Base-by-base conservation (phyloP, 2,329 filamentous ascomycete species). In the Hypoxylon sp. region DNA sequence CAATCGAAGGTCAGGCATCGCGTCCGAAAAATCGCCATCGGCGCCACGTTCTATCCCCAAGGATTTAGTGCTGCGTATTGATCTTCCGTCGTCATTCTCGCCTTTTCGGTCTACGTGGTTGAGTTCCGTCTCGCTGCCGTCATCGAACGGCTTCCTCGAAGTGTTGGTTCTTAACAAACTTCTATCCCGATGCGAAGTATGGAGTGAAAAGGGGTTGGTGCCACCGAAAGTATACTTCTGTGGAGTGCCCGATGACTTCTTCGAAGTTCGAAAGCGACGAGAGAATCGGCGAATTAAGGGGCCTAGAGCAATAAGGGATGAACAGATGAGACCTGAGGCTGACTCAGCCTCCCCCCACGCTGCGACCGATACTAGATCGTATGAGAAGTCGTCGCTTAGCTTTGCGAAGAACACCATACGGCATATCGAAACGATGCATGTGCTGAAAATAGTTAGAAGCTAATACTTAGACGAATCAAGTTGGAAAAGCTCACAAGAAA, bases 391-490 rank as follows among this genome's bases (percentile, higher is more conserved):
- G 1, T 14, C n/a, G 14, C 5, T 53, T 1, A 71, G 4, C 24
- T 52, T 65, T 3, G 68, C 65, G 54, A 68, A 71, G 53, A 66
- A 73, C 29, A 74, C 58, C 46, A 74, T 57, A 29, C 73, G 73
- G 24, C 63, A 63, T 52, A 74, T 68, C 17, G 73, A 74, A 35
- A 74, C 35, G n/a, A 72, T 61, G 44, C 69, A 71, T n/a, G 73
- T 72, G 10, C 71, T 71, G 22, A 37, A 37, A 2, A 33, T 37
- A 29, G 44, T 65, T 51, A 64, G 55, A 35, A 52, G 29, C 29
- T 17, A 24, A 29, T 24, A 22, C 9, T 29, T 42, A 24, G 2
- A 31, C 17, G 13, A 2, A 42, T 10, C 4, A 5, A n/a, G 33
- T 10, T 4, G 4, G 14, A 48, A 17, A 33, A 44, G 70, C 73